Base-by-base conservation (phyloP, 164 flowering plant species). In the Kingdonia uniflora region DNA sequence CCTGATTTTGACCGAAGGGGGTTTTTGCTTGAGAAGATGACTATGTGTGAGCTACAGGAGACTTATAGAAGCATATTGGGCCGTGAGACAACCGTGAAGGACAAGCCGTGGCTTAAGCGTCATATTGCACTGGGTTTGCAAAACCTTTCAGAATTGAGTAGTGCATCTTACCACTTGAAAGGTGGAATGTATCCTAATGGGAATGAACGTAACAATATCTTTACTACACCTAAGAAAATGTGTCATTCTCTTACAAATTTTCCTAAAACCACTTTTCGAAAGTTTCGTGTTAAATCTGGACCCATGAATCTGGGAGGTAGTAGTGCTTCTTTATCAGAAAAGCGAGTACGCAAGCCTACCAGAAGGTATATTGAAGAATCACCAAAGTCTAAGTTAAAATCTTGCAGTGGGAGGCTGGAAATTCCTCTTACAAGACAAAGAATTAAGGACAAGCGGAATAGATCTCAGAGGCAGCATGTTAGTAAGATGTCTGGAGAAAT, bases 341-440 rank as follows among this genome's bases (percentile, higher is more conserved):
- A 76, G 68, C 73, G 94, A 67, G 21, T 58, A 58, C 82, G 88
- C 14, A 84, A 70, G 65, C 90, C 87, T 64, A 75, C 90, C 15
- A 63, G 60, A 54, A 76, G 90, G 62, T 89, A 70, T 66, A 73
- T 80, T 55, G 89, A 81, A 52, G 96, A 81, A 72, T 62, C 66
- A 54, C 62, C 82, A 38, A 66, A 59, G 19, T 37, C 50, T 26
- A 61, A 68, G 49, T 42, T 74, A 15, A 70, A 63, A 63, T 20
- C 25, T 37, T 35, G 47, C 5, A 56, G 54, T 40, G 67, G 59
- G 50, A 63, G 55, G 61, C 49, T 62, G 42, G 74, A 52, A 49
- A 19, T 22, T 46, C 54, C 65, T 33, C 19, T 45, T 26, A 57
- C 50, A 25, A 57, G 21, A 25, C 35, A 64, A 29, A 58, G 40